phyloP scores from a whole-genome alignment of 108 stramenopile species.

The Nannochloropsis oceanica region DNA sequence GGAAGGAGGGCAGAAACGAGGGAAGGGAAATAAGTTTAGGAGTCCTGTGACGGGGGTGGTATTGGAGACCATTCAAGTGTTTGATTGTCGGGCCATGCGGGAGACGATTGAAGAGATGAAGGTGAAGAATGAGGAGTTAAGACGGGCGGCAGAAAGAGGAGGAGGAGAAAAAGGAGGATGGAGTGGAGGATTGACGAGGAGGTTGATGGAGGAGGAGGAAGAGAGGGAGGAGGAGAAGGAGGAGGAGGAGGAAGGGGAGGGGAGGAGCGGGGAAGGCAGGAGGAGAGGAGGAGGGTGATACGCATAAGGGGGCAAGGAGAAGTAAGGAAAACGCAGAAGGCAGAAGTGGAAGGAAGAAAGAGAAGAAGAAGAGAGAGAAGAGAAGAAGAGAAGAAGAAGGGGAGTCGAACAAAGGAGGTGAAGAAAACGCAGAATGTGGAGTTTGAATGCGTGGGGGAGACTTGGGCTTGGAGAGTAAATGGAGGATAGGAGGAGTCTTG shows the following conservation, averaged over 20 bases:
- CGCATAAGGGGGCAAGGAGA: too few species aligned
- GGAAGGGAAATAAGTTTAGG: too few species aligned
- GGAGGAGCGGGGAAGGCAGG: not conserved
- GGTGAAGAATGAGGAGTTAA: not conserved
- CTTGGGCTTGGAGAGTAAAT: not conserved
- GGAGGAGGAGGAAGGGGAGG: not conserved
- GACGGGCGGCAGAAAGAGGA: not conserved
- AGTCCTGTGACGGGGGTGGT: not conserved
- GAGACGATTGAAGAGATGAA: not conserved
- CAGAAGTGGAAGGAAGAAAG: not conserved
- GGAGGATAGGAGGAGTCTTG: not conserved
- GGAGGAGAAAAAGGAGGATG: not conserved
- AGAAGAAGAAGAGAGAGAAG: not conserved
- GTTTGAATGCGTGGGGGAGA: too few species aligned
- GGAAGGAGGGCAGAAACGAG: too few species aligned
- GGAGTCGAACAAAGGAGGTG: not conserved
- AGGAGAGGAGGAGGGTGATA: not conserved
- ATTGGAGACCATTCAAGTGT: not conserved
- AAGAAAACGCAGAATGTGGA: not conserved
- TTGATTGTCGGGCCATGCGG: not conserved
- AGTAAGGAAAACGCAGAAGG: too few species aligned
- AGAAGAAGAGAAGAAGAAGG: not conserved
- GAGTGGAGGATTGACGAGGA: too few species aligned
- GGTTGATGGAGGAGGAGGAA: not conserved
- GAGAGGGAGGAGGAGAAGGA: not conserved